phyloP scores from a whole-genome alignment of 257 asterid species.

The Paulownia fortunei region DNA sequence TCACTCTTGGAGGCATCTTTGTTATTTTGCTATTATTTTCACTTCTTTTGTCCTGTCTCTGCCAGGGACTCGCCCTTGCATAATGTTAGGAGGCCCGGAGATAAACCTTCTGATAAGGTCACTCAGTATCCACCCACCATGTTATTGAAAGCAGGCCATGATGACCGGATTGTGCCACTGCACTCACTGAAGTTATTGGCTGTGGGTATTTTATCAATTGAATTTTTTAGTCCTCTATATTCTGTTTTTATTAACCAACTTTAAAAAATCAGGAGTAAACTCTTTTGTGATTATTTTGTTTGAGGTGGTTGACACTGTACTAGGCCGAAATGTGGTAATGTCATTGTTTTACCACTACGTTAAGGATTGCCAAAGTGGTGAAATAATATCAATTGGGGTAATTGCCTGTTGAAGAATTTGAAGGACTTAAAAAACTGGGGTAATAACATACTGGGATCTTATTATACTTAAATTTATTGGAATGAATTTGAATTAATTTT shows the following conservation, averaged over 20 bases:
- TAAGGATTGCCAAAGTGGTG: too few species aligned
- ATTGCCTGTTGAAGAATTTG: not conserved
- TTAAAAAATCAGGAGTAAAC: too few species aligned
- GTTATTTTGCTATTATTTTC: slow-evolving; percentile 14
- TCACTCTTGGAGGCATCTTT: not conserved
- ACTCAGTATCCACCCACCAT: slow-evolving; percentile 86
- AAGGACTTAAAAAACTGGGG: not conserved
- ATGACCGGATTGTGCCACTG: slow-evolving; percentile 95
- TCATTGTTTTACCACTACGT: too few species aligned
- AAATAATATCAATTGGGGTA: not conserved
- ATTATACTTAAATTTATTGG: not conserved
- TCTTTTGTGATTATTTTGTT: not conserved
- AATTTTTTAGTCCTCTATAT: not conserved
- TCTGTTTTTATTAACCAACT: too few species aligned
- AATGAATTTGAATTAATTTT: not conserved
- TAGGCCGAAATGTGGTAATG: too few species aligned
- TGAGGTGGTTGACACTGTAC: not conserved
- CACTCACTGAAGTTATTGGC: slow-evolving; percentile 93
- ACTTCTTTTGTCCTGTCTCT: not conserved
- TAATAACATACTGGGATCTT: too few species aligned
- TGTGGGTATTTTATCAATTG: slow-evolving; percentile 47
- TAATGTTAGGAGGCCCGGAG: slow-evolving; percentile 95
- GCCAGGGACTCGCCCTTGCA: slow-evolving; percentile 91
- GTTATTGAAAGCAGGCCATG: slow-evolving; percentile 96
- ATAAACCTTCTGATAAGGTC: slow-evolving; percentile 43